A percentile compares a stretch with the other conserved stretches of the same genome.
Conservation (phyloP, 148 eudicot genomes). For the Chenopodium quinoa region DNA sequence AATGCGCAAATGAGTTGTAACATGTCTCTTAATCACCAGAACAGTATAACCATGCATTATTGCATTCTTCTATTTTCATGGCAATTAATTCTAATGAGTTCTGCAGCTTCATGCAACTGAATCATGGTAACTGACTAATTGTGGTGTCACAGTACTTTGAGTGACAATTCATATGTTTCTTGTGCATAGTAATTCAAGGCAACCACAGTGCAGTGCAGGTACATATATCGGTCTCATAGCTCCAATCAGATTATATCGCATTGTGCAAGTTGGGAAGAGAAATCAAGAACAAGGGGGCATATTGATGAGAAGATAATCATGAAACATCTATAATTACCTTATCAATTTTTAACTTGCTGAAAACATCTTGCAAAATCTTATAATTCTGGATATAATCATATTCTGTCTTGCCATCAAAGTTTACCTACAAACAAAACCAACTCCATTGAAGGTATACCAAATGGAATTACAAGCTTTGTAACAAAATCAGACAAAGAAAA, state of each 20-base stretch:
- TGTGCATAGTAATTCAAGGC: neutral
- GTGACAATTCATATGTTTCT: neutral
- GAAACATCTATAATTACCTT: conserved; percentile 48
- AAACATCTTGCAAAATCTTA: conserved; percentile 92
- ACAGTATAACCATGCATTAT: too few relatives aligned
- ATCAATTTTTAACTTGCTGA: conserved; percentile 78
- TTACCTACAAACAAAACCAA: conserved; percentile 49
- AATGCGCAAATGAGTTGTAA: too few relatives aligned
- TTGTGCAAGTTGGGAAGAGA: neutral
- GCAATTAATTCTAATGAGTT: neutral
- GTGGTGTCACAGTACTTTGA: neutral
- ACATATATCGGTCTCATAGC: neutral
- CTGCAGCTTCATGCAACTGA: neutral
- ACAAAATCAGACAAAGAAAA: neutral
- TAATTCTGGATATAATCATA: conserved; percentile 95
- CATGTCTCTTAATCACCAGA: too few relatives aligned
- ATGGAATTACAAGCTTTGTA: neutral
- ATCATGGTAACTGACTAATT: neutral
- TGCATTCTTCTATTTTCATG: too few relatives aligned
- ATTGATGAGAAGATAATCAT: neutral
- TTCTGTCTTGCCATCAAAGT: conserved; percentile 87
- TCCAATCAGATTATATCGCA: neutral
- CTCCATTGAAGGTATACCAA: conserved; percentile 4
- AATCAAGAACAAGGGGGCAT: neutral
- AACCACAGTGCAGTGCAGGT: neutral